Base-by-base conservation (phyloP, 352 stramenopile genomes). In the Phytophthora vignae region DNA sequence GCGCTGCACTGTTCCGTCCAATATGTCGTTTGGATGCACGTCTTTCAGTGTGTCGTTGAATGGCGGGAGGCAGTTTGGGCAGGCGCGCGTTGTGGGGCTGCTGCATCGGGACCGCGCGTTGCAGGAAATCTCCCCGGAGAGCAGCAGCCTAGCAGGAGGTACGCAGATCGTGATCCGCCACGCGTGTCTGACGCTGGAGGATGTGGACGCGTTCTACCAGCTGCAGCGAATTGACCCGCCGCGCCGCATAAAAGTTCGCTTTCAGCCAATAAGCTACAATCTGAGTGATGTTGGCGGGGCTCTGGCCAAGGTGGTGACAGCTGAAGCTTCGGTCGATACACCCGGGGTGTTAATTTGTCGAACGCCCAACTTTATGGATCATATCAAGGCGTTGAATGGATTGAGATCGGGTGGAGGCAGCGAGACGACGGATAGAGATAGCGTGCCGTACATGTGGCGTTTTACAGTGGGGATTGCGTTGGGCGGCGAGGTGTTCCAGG, bases 1-100 rank as follows among this genome's bases (percentile, higher is more conserved):
- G 6, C 80, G 76, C 29, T 92, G 83, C 60, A 91, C 70, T 6
- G 71, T 93, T 3, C 86, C 82, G 22, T 60, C 82, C 4, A 93
- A 93, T 69, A 79, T 93, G 64, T 65, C 84, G 44, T 93, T 93
- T 64, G 86, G 86, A 4, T 71, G 90, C 21, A 92, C 86, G 3
- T 50, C 72, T 1, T 77, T 92, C 21, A 72, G 75, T 27, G 70
- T 92, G 0, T 93, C 86, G 15, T 63, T 91, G 22, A 93, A 93
- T 66, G 84, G 83, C 3, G 86, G 86, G 0, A 76, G 81, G 3
- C 86, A 93, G 71, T 93, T 84, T 46, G 78, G 81, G 1, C 73
- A 71, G 48, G 60, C 77, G 6, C 74, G 69, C 0, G 73, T 86
- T 1, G 55, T 84, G 3, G 81, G 76, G 0, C 69, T 92, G 29